Percentiles rank a stretch among this genome's conserved stretches.
Conservation (phyloP, 768 basidiomycete species). For the Tricholoma bakamatsutake region DNA sequence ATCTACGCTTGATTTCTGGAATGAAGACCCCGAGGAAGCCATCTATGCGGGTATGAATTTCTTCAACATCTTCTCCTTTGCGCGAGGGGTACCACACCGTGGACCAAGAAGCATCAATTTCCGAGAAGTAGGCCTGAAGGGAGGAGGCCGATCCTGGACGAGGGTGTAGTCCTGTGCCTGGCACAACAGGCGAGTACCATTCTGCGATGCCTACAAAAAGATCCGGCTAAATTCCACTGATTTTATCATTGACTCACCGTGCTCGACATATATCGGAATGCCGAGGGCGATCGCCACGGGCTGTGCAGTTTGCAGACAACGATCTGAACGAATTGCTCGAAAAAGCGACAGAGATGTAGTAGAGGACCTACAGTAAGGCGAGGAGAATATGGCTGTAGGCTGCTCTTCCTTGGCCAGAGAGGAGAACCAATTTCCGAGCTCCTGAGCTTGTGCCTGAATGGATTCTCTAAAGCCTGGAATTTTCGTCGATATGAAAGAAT, state of each 20-base stretch:
- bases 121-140: slow-evolving; percentile 49
- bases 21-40: slow-evolving; percentile 48
- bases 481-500: neutral
- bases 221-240: neutral
- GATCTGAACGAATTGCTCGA: slow-evolving; percentile 41
- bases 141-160: slow-evolving; percentile 54
- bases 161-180: slow-evolving; percentile 69
- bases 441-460: slow-evolving; percentile 61
- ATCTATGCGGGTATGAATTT: slow-evolving; percentile 54
- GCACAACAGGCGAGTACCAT: slow-evolving; percentile 72
- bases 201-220: slow-evolving; percentile 52
- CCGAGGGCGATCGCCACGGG: slow-evolving; percentile 57
- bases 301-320: slow-evolving; percentile 77
- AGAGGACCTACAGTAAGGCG: slow-evolving; percentile 64
- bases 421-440: slow-evolving; percentile 59
- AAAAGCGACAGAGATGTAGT: neutral
- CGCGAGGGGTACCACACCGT: slow-evolving; percentile 67
- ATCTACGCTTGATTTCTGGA: slow-evolving; percentile 41
- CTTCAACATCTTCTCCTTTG: slow-evolving; percentile 61
- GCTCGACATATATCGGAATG: slow-evolving; percentile 73
- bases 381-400: slow-evolving; percentile 79
- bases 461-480: neutral
- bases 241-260: slow-evolving; percentile 41
- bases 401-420: slow-evolving; percentile 58
- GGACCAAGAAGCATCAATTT: slow-evolving; percentile 59